These are phyloP conservation scores for Microsporum canis DNA, from an alignment of 2,329 filamentous ascomycete species.

Conservation along the genomic window DNA sequence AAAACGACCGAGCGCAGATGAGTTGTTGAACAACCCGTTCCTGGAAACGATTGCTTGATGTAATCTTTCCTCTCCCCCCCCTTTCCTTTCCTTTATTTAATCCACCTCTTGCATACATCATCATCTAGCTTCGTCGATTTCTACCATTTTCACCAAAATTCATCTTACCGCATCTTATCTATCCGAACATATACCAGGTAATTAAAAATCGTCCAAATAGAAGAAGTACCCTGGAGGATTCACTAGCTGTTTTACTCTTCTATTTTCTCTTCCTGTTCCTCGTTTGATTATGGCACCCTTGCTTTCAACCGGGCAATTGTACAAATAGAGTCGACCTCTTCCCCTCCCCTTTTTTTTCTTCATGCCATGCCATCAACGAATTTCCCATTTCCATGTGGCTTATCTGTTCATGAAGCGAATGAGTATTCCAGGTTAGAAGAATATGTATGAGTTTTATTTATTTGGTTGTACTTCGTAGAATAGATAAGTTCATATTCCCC, in stretches of 20 bases:
- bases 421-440: background rate
- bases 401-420: background rate
- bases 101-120: background rate
- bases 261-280: background rate
- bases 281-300: background rate
- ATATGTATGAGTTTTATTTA: background rate
- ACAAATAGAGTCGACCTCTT: conserved; percentile 1
- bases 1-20: conserved; percentile 80
- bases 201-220: background rate
- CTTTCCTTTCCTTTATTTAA: background rate
- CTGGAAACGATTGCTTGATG: conserved; percentile 56
- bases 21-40: conserved; percentile 75
- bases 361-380: background rate
- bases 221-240: background rate
- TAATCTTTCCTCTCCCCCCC: background rate
- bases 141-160: background rate
- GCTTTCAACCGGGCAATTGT: background rate
- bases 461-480: background rate
- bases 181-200: background rate
- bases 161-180: background rate
- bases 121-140: background rate
- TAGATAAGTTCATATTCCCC: background rate
- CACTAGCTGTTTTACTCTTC: background rate
- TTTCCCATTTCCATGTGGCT: background rate
- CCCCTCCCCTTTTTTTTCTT: background rate